phyloP scores from a whole-genome alignment of 192 early-diverging fungal genomes.

The Gonapodya sp. region DNA sequence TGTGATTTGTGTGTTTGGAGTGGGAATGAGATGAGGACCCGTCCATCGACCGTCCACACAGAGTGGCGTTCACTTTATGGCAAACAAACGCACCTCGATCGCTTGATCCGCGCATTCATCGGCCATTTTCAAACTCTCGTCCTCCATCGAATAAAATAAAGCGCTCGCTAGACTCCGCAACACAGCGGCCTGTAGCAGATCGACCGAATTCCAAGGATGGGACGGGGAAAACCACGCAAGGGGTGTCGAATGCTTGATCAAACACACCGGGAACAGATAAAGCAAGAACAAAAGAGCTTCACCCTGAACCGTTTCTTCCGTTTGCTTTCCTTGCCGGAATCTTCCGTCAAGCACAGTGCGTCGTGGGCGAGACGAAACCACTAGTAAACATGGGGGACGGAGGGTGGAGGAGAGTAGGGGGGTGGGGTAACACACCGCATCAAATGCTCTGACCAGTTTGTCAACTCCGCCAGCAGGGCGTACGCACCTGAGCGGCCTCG shows the following conservation, averaged over 20 bases:
- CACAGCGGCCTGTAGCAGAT: not conserved
- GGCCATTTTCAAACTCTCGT: not conserved
- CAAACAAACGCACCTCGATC: not conserved
- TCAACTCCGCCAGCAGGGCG: no score
- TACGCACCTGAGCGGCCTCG: not conserved
- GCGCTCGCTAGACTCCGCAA: not conserved
- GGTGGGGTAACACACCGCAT: no score
- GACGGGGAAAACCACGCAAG: no score
- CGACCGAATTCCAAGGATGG: no score
- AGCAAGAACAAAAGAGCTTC: not conserved
- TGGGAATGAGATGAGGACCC: no score
- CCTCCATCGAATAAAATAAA: not conserved
- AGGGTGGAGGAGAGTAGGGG: no score
- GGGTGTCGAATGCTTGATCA: no score
- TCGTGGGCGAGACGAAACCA: not conserved
- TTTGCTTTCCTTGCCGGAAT: not conserved
- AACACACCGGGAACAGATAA: no score
- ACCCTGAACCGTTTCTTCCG: not conserved
- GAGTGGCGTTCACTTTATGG: not conserved
- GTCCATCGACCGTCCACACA: no score
- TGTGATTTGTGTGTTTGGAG: no score
- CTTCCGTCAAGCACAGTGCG: not conserved
- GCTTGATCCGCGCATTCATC: not conserved
- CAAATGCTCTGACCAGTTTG: no score
- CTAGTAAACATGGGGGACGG: no score